phyloP scores from a whole-genome alignment of 345 rosid species.

The Turnera subulata region DNA sequence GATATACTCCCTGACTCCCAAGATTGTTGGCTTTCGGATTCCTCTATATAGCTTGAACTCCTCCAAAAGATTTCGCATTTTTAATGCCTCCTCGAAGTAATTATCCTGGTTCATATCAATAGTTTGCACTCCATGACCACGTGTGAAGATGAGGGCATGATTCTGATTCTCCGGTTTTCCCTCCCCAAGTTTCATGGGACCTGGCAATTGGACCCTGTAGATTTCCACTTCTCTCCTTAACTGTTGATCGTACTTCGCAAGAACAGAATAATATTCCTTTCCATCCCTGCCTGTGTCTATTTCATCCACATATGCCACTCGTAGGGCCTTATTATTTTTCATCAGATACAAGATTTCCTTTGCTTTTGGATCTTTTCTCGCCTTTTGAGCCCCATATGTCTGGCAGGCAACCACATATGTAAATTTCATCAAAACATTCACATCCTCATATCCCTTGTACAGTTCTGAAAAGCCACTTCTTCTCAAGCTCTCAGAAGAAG shows the following conservation, averaged over 20 bases:
- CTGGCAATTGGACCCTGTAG: conserved; percentile 89
- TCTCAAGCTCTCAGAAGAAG: conserved; percentile 57
- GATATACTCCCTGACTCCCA: conserved; percentile 94
- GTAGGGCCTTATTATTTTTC: conserved; percentile 86
- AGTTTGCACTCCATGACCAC: conserved; percentile 98
- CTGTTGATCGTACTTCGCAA: conserved; percentile 80
- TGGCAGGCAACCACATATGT: conserved; percentile 96
- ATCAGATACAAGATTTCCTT: conserved; percentile 78
- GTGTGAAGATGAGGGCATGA: conserved; percentile 91
- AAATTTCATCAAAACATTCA: conserved; percentile 88
- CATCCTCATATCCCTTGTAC: conserved; percentile 82
- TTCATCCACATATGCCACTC: conserved; percentile 95
- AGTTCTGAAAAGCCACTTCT: conserved; percentile 57
- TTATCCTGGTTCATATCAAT: conserved; percentile 99
- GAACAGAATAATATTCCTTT: conserved; percentile 82
- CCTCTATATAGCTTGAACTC: conserved; percentile 69
- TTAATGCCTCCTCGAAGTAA: conserved; percentile 97
- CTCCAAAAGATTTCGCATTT: conserved; percentile 93
- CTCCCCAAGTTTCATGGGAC: conserved; percentile 94
- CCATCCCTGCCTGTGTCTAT: conserved; percentile 56
- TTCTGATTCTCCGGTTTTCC: conserved; percentile 99
- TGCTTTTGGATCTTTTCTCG: conserved; percentile 80
- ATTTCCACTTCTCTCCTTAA: conserved; percentile 81
- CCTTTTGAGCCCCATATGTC: conserved; percentile 89
- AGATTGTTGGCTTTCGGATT: conserved; percentile 71